These are phyloP conservation scores for Paecilomyces sp. DNA, from an alignment of 2,329 filamentous ascomycete genomes.

Conservation along the genomic window DNA sequence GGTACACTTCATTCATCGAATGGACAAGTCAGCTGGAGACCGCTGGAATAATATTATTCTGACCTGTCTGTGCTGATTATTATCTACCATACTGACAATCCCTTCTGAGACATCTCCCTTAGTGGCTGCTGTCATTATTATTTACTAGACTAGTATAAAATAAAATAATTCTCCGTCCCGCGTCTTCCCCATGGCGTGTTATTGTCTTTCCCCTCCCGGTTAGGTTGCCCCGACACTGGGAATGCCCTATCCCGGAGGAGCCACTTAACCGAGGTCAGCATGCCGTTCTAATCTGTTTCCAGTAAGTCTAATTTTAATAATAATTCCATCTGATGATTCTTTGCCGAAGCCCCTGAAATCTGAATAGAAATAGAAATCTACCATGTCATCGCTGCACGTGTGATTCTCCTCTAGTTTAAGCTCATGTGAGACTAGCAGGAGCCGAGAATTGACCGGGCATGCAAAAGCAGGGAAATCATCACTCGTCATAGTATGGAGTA, in stretches of 20 bases:
- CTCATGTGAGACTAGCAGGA: neutral
- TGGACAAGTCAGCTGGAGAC: too few relatives aligned
- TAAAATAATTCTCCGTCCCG: neutral
- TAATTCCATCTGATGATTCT: neutral
- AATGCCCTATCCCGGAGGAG: neutral
- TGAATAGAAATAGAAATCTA: neutral
- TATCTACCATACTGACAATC: neutral
- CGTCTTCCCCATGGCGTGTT: neutral
- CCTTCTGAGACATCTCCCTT: neutral
- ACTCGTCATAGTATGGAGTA: neutral
- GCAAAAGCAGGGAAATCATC: neutral
- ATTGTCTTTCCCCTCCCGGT: neutral
- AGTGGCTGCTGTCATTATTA: too few relatives aligned
- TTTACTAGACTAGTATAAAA: too few relatives aligned
- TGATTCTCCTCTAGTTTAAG: neutral
- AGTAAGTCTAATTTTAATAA: neutral
- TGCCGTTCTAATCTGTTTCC: neutral
- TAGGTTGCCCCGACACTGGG: neutral
- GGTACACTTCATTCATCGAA: too few relatives aligned
- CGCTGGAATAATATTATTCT: too few relatives aligned
- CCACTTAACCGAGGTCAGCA: neutral
- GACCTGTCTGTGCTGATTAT: too few relatives aligned
- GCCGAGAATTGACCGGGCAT: neutral
- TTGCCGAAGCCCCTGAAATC: neutral
- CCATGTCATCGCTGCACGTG: neutral